phyloP scores from a whole-genome alignment of 306 rosid species.

The Amphicarpaea edgeworthii region DNA sequence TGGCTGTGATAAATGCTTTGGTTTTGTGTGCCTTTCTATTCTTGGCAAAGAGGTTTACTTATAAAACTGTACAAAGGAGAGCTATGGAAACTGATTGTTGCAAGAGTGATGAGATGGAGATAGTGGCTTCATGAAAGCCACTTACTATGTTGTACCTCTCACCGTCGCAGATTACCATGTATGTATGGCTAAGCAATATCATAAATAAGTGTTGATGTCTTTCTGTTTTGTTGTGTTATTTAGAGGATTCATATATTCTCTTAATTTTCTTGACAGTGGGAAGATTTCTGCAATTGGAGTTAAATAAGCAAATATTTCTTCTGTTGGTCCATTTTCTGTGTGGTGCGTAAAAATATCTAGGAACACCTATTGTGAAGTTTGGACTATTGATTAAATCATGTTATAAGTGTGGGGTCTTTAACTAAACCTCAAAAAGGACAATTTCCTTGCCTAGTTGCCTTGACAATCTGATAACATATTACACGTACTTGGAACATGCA shows the following conservation, averaged over 20 bases:
- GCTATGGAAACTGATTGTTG: slow-evolving; percentile 4
- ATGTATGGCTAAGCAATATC: neutral
- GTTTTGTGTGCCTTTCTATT: slow-evolving; percentile 45
- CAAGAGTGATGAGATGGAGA: slow-evolving; percentile 41
- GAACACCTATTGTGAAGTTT: neutral
- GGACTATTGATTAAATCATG: neutral
- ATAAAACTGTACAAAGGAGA: slow-evolving; percentile 45
- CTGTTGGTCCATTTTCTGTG: neutral
- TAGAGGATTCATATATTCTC: neutral
- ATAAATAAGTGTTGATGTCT: too few species aligned
- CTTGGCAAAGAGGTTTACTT: slow-evolving; percentile 54
- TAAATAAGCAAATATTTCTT: neutral
- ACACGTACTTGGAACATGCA: too few species aligned
- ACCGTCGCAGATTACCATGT: neutral
- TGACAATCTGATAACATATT: neutral
- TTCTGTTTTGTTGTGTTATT: too few species aligned
- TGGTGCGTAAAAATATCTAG: too few species aligned
- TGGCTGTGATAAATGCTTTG: slow-evolving; percentile 45
- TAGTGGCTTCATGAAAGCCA: slow-evolving; percentile 23
- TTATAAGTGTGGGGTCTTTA: neutral
- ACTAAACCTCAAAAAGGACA: neutral
- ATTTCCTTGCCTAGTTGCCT: neutral
- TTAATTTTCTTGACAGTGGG: neutral
- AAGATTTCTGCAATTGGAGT: neutral
- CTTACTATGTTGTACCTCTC: neutral